Conservation (phyloP, 2,329 filamentous ascomycete species). For the Cytospora mali region DNA sequence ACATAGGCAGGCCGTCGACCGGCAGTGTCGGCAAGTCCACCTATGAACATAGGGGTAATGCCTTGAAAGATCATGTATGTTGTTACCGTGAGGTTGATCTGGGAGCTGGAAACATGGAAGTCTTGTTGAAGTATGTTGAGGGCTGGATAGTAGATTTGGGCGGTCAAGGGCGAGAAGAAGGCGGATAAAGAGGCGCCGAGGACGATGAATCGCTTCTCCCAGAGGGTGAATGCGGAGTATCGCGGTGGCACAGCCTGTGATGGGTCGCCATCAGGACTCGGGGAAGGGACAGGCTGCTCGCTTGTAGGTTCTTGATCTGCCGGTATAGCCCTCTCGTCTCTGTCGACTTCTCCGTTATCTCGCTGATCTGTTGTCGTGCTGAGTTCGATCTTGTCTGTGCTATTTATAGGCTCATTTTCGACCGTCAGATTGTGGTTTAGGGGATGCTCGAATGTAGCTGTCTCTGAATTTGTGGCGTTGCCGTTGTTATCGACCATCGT, state of each 20-base stretch:
- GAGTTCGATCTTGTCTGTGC: background rate
- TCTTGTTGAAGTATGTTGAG: constrained; percentile 51
- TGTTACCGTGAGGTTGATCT: constrained; percentile 56
- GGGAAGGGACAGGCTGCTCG: constrained; percentile 26
- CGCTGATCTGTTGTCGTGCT: background rate
- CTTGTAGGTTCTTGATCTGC: constrained; percentile 28
- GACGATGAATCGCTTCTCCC: constrained; percentile 47
- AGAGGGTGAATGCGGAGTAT: constrained; percentile 44
- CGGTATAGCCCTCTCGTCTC: background rate
- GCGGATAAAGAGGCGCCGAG: constrained; percentile 42
- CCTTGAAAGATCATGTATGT: constrained; percentile 64
- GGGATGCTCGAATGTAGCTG: background rate
- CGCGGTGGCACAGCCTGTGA: constrained; percentile 28
- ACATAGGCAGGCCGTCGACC: constrained; percentile 59
- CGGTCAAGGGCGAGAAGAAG: constrained; percentile 50
- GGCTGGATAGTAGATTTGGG: constrained; percentile 59
- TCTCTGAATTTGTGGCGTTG: background rate
- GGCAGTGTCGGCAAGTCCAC: constrained; percentile 55
- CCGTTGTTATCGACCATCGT: background rate
- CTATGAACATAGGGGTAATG: constrained; percentile 52
- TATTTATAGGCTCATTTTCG: background rate
- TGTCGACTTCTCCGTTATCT: background rate
- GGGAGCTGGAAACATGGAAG: constrained; percentile 44
- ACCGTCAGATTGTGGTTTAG: background rate
- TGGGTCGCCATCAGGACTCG: constrained; percentile 14